Evolutionary conservation across 176 grass and related monocot species (phyloP), one percentile per base, ranked within the genome.

Genomic region (Carex pumila): DNA sequence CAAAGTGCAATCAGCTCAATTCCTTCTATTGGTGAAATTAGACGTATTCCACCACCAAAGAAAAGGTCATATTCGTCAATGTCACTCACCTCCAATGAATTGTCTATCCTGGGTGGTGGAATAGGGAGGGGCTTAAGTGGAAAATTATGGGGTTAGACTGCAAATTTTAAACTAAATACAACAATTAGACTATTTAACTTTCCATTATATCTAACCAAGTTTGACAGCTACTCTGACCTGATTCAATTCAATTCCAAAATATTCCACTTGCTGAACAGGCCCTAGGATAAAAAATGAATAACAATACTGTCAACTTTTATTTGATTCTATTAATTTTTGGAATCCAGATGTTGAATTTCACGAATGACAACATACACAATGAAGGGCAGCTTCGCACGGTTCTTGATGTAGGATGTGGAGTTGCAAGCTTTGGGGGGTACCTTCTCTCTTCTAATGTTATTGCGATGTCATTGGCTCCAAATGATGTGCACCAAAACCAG

Each of bases 401-500:
- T 89, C 86, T 98, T 79, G 95, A 98, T 87, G 92, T 98, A 84
- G 95, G 95, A 41, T 98, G 95, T n/a, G 95, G 95, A 64, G 95
- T 98, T 61, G 95, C 95, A 73, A 98, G 95, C 83, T 98, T 98
- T 60, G 95, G 95, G 64, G 95, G 95, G 69, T 98, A 98, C 81
- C 95, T 98, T 64, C 91, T 98, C 85, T 94, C 95, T 65, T 94
- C 90, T 47, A 87, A 98, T 84, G 91, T 94, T 29, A 90, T 98
- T 49, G 86, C 95, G 12, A 98, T 98, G 95, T 98, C 95, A 85
- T 87, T 98, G 79, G 95, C 95, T 87, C 95, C 95, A 18, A 98
- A 98, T n/a, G 95, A 98, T 90, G 95, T 98, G n/a, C 95, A 98
- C 88, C 92, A 98, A 80, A 98, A 98, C 88, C 95, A 98, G 84